Evolutionary conservation across 176 grass and related monocot genomes (phyloP).

Genomic region (Tillandsia leiboldiana): DNA sequence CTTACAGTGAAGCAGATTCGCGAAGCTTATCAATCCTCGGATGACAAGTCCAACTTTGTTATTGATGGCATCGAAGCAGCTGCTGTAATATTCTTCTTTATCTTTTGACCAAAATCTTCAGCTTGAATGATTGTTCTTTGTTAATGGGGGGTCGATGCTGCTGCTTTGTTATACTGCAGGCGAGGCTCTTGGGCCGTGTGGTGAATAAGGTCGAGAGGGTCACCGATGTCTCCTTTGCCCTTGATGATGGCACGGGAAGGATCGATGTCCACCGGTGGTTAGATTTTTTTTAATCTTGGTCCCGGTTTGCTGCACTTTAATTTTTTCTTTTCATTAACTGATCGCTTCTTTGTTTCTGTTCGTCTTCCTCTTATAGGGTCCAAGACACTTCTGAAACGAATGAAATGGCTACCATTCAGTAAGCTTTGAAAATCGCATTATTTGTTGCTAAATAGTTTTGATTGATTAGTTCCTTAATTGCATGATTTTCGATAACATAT

Average conservation of each 20-base stretch:
- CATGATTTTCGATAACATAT: slow-evolving; percentile 9
- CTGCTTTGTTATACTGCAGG: slow-evolving; percentile 34
- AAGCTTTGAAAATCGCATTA: slow-evolving; percentile 6
- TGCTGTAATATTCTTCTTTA: slow-evolving; percentile 35
- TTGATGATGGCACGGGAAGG: slow-evolving; percentile 83
- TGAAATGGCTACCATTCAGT: slow-evolving; percentile 64
- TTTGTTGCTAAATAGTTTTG: background rate
- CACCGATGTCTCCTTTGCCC: slow-evolving; percentile 60
- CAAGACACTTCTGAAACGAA: slow-evolving; percentile 50
- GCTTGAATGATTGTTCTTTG: background rate
- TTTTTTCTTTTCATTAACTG: background rate
- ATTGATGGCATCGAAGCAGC: slow-evolving; percentile 60
- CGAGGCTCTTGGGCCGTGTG: slow-evolving; percentile 71
- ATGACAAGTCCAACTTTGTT: slow-evolving; percentile 68
- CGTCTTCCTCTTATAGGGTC: slow-evolving; percentile 41
- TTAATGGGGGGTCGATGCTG: slow-evolving; percentile 1
- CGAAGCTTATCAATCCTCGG: slow-evolving; percentile 54
- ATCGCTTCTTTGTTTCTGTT: background rate
- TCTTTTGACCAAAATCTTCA: background rate
- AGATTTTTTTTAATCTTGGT: slow-evolving; percentile 17
- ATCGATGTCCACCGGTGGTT: slow-evolving; percentile 73
- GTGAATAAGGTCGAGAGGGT: slow-evolving; percentile 55
- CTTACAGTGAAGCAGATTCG: slow-evolving; percentile 87
- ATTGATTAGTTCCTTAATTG: slow-evolving; percentile 1
- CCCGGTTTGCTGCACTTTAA: slow-evolving; percentile 6